Percentiles rank a stretch among this genome's conserved stretches.
phyloP scores from a whole-genome alignment of 768 basidiomycete species.

The Epithele typhae region DNA sequence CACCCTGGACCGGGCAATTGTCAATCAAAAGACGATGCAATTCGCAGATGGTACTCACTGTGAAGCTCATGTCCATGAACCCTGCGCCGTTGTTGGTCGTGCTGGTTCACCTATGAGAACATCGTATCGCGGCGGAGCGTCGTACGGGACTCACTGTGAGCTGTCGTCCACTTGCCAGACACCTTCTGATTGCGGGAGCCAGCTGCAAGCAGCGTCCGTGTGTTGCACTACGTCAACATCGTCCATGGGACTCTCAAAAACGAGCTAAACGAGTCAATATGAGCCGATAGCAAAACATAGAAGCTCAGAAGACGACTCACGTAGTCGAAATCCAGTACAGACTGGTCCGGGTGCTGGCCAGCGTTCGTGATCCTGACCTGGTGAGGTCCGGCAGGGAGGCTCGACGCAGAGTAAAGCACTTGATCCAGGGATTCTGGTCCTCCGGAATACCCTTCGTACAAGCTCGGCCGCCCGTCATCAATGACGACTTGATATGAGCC shows the following conservation, averaged over 20 bases:
- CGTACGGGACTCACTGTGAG: constrained; percentile 5
- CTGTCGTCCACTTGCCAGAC: constrained; percentile 1
- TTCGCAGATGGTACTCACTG: not conserved
- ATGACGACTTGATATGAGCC: constrained; percentile 13
- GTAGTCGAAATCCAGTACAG: constrained; percentile 11
- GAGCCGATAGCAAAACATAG: not conserved
- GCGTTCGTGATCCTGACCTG: constrained; percentile 12
- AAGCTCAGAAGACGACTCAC: constrained; percentile 5
- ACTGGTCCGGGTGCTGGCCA: not conserved
- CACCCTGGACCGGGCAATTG: not conserved
- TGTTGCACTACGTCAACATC: not conserved
- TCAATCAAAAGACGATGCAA: not conserved
- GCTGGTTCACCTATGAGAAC: not conserved
- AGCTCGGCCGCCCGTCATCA: not conserved
- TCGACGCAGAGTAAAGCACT: constrained; percentile 1
- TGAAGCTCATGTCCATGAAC: constrained; percentile 7
- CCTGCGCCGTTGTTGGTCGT: constrained; percentile 1
- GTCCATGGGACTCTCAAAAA: constrained; percentile 1
- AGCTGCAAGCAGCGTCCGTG: not conserved
- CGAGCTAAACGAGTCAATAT: constrained; percentile 1
- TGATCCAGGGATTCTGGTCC: not conserved
- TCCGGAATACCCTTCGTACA: constrained; percentile 1
- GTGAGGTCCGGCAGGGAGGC: constrained; percentile 7
- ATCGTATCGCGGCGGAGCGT: not conserved
- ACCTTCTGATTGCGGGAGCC: not conserved